Evolutionary conservation across 129 eudicot species (phyloP), one percentile per base, ranked within the genome.

Genomic region (Scalesia atractyloides): DNA sequence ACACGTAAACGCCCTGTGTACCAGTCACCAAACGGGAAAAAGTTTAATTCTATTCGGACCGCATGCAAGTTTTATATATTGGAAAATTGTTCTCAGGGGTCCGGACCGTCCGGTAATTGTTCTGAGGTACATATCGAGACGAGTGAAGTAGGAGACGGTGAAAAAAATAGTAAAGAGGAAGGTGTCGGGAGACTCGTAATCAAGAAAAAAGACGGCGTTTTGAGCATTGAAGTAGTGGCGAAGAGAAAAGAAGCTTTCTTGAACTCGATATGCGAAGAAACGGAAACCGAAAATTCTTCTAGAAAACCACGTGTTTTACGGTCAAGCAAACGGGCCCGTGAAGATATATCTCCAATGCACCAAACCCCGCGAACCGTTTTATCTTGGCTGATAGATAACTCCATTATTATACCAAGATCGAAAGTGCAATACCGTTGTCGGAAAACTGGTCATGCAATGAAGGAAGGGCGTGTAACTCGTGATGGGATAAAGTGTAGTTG

Each of bases 401-500:
- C 80, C 13, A 82, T 80, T 24, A 79, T 90, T 60, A 4, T 86
- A 69, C 85, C 88, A 9, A 76, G 91, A 76, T 68, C 86, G 16
- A 91, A 86, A 80, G 97, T 95, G 18, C 76, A 72, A 8, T 90
- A 95, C 73, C 81, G 81, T 14, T 36, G 72, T n/a, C 54, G 70
- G 57, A 84, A 68, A 70, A 82, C 86, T 69, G 65, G 81, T 4
- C 22, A 51, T 59, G 41, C 60, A 19, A 73, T 81, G 76, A 80
- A 73, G 13, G 96, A 86, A 82, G 99, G 99, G 3, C 69, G 80
- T 36, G 71, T 88, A 64, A 83, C 87, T 30, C 86, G 86, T 63
- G 94, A 90, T n/a, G 99, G 99, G 58, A 95, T 95, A 66, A 90
- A 75, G 78, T 95, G 99, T 64, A 78, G 67, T 74, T 95, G 99